Conservation (phyloP, 192 early-diverging fungal species). For the Phlyctochytrium planicorne region DNA sequence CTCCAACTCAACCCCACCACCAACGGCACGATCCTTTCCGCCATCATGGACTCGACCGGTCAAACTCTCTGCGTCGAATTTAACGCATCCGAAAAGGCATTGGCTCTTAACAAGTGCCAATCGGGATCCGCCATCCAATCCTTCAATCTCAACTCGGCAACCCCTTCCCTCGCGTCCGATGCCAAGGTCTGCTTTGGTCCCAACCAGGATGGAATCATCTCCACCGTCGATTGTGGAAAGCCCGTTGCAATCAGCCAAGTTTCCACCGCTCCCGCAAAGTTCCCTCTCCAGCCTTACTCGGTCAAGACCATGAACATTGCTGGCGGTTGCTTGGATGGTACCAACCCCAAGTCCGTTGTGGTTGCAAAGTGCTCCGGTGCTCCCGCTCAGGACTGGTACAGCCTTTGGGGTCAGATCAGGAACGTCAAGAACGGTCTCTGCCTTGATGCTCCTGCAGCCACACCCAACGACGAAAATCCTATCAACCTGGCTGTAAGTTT, state of each 20-base stretch:
- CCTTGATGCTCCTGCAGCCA: slow-evolving; percentile 6
- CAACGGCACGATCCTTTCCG: background rate
- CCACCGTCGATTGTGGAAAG: too few relatives aligned
- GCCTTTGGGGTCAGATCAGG: slow-evolving; percentile 13
- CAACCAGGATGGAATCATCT: background rate
- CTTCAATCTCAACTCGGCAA: background rate
- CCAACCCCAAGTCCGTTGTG: background rate
- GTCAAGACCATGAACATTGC: background rate
- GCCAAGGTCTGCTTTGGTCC: background rate
- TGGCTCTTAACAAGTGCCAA: too few relatives aligned
- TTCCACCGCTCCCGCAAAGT: background rate
- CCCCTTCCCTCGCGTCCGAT: background rate
- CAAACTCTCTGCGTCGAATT: background rate
- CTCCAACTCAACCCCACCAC: background rate
- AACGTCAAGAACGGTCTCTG: slow-evolving; percentile 23
- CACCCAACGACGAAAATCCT: background rate
- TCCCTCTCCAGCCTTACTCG: background rate
- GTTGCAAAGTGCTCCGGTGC: background rate
- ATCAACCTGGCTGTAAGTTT: background rate
- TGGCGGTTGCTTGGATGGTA: background rate
- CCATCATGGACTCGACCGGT: too few relatives aligned
- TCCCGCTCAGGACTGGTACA: slow-evolving; percentile 19
- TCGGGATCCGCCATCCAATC: background rate
- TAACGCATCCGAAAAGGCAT: background rate
- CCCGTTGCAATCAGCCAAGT: background rate